Base-by-base conservation (phyloP, 805 yeast species). In the Candida fluviatilis region DNA sequence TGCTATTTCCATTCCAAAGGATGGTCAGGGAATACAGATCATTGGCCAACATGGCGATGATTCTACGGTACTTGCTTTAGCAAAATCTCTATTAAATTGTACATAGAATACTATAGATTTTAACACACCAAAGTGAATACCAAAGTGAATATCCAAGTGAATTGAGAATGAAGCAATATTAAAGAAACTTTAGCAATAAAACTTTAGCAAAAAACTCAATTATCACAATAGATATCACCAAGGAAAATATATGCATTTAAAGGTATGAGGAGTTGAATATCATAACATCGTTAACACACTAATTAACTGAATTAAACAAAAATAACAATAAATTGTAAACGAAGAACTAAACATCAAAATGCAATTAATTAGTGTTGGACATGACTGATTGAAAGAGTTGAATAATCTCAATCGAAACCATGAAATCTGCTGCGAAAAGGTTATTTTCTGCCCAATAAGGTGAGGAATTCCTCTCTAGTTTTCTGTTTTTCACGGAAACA, bases 381-480 rank as follows among this genome's bases (percentile, higher is more conserved):
- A 7, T 13, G 15, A 26, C 13, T 8, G 29, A 3, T 49, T 80
- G 46, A 58, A 60, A 27, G 71, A 76, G 36, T 69, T 73, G 3
- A 40, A 52, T 4, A 38, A 51, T 5, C 31, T 39, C 36, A 36
- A 55, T 5, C 60, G 44, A 19, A 65, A 64, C 2, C 47, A 50
- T 1, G 35, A 8, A n/a, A 8, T 12, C 13, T 26, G 29, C 7
- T 7, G 15, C 30, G 12, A 17, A 4, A 13, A 18, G 34, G 5
- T 43, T 50, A 76, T 50, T 71, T 69, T 62, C 85, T 78, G 28
- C 84, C 84, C 51, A 90, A 68, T 44, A 90, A 69, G 10, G 90
- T 83, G 57, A 93, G 73, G 54, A 93, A 93, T 64, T 93, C 99
- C 56, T 93, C 99, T 56, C 99, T 79, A 2, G 99, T 93, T 71